Percentiles rank a stretch among this genome's conserved stretches.
Evolutionary conservation across 441 rosid species (phyloP).

Genomic region (Capsella rubella): DNA sequence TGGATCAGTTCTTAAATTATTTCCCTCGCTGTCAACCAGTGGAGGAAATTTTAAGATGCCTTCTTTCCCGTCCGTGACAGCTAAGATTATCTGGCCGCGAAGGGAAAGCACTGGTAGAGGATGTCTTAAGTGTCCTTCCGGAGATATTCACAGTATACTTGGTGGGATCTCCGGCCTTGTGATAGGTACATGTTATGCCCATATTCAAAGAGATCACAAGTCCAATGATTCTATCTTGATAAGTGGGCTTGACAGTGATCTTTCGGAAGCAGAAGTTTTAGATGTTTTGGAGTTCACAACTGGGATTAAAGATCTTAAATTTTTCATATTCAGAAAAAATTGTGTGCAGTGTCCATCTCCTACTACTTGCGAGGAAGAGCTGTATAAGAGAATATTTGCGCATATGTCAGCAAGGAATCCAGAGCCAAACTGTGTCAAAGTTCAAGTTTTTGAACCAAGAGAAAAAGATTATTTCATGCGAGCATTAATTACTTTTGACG

Average conservation of each 20-base stretch:
- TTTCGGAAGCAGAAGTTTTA: conserved; percentile 62
- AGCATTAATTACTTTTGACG: conserved; percentile 71
- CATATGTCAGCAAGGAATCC: conserved; percentile 62
- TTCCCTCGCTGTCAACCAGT: conserved; percentile 55
- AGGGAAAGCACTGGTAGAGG: conserved; percentile 55
- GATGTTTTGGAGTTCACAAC: conserved; percentile 52
- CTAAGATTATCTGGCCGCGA: conserved; percentile 69
- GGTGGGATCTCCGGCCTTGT: conserved; percentile 46
- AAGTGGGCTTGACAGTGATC: conserved; percentile 54
- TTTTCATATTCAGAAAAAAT: conserved; percentile 57
- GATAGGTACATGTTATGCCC: conserved; percentile 50
- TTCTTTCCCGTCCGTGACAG: conserved; percentile 68
- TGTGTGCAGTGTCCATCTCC: conserved; percentile 51
- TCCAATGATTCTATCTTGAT: conserved; percentile 46
- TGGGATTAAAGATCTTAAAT: conserved; percentile 50
- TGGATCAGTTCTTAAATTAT: conserved; percentile 59
- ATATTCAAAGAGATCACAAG: conserved; percentile 46
- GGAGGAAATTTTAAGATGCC: conserved; percentile 54
- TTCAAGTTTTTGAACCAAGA: conserved; percentile 61
- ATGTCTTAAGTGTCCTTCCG: conserved; percentile 47
- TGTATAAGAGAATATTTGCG: conserved; percentile 59
- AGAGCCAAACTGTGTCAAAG: conserved; percentile 52
- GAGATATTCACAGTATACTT: conserved; percentile 49
- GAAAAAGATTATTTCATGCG: conserved; percentile 49
- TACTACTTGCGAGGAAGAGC: conserved; percentile 57